phyloP scores from a whole-genome alignment of 2,329 filamentous ascomycete genomes.

The Dactylonectria estremocensis region DNA sequence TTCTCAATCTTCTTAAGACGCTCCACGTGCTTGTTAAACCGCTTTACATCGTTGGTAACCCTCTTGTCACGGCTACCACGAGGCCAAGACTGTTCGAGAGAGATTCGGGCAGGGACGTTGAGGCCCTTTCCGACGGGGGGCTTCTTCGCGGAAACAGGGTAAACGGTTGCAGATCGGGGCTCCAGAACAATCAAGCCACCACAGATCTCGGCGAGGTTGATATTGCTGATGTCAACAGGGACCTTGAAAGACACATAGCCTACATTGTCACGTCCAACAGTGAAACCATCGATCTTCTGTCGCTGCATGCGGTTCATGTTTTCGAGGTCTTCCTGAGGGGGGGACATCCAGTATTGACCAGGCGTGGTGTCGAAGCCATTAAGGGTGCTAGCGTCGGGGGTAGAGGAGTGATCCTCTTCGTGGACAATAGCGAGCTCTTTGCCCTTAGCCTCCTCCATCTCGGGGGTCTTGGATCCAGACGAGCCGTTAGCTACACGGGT shows the following conservation, averaged over 20 bases:
- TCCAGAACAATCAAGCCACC: conserved; percentile 83
- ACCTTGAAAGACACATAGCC: conserved; percentile 87
- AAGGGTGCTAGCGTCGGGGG: conserved; percentile 45
- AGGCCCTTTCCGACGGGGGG: conserved; percentile 88
- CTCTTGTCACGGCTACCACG: conserved; percentile 73
- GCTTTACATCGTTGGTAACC: conserved; percentile 69
- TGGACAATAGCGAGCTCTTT: conserved; percentile 86
- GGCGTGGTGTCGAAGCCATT: conserved; percentile 64
- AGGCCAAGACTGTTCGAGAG: conserved; percentile 94
- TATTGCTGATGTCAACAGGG: conserved; percentile 84
- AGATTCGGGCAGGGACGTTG: conserved; percentile 91
- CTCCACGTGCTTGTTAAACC: conserved; percentile 85
- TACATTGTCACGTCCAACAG: conserved; percentile 85
- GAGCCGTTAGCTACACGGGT: conserved; percentile 61
- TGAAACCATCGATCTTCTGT: conserved; percentile 80
- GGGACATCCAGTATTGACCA: conserved; percentile 91
- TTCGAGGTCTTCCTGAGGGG: conserved; percentile 80
- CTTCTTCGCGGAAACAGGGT: conserved; percentile 82
- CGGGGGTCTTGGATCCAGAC: conserved; percentile 62
- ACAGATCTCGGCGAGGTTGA: conserved; percentile 86
- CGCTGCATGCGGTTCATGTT: conserved; percentile 86
- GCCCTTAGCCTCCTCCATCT: conserved; percentile 80
- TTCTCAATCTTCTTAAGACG: conserved; percentile 84
- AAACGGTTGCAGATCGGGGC: conserved; percentile 89
- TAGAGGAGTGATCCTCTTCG: conserved; percentile 70